A percentile compares a stretch with the other conserved stretches of the same genome.
Evolutionary conservation across 352 stramenopile species (phyloP).

Genomic region (Phytophthora pini): DNA sequence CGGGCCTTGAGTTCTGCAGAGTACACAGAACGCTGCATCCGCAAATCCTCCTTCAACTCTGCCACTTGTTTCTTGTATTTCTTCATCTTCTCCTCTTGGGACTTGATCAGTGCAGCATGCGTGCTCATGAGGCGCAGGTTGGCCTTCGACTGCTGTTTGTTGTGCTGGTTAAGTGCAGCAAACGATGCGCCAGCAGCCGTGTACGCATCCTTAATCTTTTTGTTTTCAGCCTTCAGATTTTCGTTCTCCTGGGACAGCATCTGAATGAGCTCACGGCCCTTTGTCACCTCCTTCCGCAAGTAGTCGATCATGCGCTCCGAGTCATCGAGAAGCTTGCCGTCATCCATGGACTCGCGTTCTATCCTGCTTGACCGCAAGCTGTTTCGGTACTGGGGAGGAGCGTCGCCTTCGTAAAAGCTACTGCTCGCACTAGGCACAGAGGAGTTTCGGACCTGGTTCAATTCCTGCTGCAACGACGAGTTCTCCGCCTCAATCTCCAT

Average conservation of each 20-base stretch:
- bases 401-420: conserved; percentile 58
- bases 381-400: conserved; percentile 23
- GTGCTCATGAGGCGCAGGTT: conserved; percentile 92
- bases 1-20: conserved; percentile 78
- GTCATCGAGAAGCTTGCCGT: conserved; percentile 78
- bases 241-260: conserved; percentile 78
- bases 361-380: conserved; percentile 39
- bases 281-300: conserved; percentile 79
- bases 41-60: conserved; percentile 83
- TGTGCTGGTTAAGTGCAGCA: conserved; percentile 92
- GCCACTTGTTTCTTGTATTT: conserved; percentile 89
- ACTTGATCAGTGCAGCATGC: conserved; percentile 86
- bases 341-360: conserved; percentile 57
- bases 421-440: conserved; percentile 35
- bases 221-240: conserved; percentile 87
- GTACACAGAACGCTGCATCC: conserved; percentile 83
- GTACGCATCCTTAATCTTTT: conserved; percentile 94
- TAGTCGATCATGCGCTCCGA: conserved; percentile 89
- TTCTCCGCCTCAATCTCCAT: conserved; percentile 80
- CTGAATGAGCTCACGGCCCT: conserved; percentile 74
- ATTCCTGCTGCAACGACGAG: conserved; percentile 72
- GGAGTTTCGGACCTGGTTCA: conserved; percentile 66
- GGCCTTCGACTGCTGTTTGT: conserved; percentile 93
- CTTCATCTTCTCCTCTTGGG: conserved; percentile 91
- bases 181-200: conserved; percentile 92